Evolutionary conservation across 768 basidiomycete species (phyloP).

Genomic region (Udeniomyces megalosporus): DNA sequence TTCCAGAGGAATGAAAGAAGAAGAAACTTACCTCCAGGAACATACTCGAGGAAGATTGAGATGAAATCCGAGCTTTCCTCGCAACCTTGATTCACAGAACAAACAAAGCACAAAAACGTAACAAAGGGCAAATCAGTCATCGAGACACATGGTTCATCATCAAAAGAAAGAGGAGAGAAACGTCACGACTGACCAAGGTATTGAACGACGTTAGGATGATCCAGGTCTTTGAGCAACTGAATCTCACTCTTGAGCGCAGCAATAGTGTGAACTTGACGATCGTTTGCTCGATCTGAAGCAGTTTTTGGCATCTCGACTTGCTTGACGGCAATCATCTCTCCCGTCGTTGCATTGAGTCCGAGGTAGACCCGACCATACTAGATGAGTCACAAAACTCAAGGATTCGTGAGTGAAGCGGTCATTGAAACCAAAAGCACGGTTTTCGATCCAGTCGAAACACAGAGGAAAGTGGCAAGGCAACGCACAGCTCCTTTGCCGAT

Average conservation of each 20-base stretch:
- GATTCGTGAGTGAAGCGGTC: background rate
- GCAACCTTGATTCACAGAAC: too few species aligned
- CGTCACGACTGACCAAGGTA: constrained; percentile 70
- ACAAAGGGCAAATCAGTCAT: constrained; percentile 22
- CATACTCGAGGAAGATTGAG: constrained; percentile 87
- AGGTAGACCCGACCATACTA: constrained; percentile 84
- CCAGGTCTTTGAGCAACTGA: constrained; percentile 86
- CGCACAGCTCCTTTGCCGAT: constrained; percentile 73
- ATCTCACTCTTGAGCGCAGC: constrained; percentile 89
- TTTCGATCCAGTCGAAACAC: too few species aligned
- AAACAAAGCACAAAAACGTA: constrained; percentile 35
- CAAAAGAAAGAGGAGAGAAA: constrained; percentile 32
- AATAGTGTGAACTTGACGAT: constrained; percentile 65
- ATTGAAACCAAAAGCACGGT: too few species aligned
- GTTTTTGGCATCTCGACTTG: constrained; percentile 92
- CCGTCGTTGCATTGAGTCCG: constrained; percentile 85
- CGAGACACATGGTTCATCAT: constrained; percentile 54
- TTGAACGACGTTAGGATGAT: constrained; percentile 93
- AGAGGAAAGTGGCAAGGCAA: background rate
- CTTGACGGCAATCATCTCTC: constrained; percentile 98
- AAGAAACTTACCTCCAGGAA: constrained; percentile 50
- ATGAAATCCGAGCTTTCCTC: constrained; percentile 23
- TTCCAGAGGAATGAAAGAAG: background rate
- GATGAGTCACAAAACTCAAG: too few species aligned
- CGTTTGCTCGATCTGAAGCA: constrained; percentile 76